Conservation (phyloP, 1,284 basidiomycete genomes). For the Ustilago sp. region DNA sequence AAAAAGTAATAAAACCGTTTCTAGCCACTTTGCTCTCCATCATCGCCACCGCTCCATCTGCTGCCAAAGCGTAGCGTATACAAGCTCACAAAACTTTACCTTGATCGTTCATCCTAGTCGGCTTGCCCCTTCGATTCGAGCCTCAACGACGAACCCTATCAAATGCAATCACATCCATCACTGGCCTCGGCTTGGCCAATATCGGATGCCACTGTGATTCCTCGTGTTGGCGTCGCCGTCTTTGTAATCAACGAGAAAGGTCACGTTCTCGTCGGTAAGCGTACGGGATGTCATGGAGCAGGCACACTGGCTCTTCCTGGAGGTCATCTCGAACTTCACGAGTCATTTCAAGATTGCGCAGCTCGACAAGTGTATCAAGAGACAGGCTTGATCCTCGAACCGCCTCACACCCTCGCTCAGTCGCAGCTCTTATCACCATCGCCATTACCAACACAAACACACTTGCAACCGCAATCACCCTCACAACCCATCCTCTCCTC, state of each 20-base stretch:
- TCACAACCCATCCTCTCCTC: conserved; percentile 18
- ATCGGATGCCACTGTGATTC: conserved; percentile 48
- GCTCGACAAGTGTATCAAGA: conserved; percentile 51
- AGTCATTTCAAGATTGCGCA: conserved; percentile 63
- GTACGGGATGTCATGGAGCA: conserved; percentile 64
- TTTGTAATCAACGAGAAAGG: conserved; percentile 60
- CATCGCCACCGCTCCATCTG: background rate
- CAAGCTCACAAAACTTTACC: background rate
- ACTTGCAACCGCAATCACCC: conserved; percentile 19
- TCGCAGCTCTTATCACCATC: conserved; percentile 16
- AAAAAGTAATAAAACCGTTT: background rate
- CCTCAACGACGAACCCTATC: background rate
- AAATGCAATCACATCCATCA: background rate
- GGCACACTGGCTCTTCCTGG: conserved; percentile 65
- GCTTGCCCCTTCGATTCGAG: background rate
- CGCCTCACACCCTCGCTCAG: conserved; percentile 9
- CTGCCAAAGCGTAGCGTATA: background rate
- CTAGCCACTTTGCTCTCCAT: background rate
- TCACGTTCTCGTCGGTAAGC: conserved; percentile 60
- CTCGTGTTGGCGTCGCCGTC: conserved; percentile 64
- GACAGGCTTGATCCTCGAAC: conserved; percentile 49
- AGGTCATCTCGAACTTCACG: conserved; percentile 67
- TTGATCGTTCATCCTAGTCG: background rate
- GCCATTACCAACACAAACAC: conserved; percentile 6
- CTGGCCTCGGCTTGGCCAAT: conserved; percentile 11